Evolutionary conservation across 148 eudicot species (phyloP), one percentile per base, ranked within the genome.

Genomic region (Camellia lanceoleosa): DNA sequence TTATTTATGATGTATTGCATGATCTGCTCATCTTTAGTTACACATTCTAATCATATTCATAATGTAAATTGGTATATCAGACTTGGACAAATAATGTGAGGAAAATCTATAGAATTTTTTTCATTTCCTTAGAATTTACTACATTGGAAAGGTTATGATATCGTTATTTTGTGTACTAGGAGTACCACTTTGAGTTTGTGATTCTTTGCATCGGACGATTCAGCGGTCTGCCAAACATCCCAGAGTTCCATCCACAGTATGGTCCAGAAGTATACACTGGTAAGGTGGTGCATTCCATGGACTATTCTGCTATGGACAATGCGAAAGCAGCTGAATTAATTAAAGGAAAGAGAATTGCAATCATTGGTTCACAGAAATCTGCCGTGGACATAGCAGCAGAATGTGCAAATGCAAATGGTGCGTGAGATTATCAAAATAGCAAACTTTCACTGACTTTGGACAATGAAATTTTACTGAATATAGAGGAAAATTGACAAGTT

Each of bases 321-420:
- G 69, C 42, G 5, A 43, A 62, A 11, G 79, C 79, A 61, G 79
- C 79, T 0, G 11, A 46, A 46, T 11, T 76, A 0, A 46, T 76
- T 19, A 20, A 76, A 62, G 79, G 79, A 62, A 62, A 76, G 69
- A 44, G 79, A 20, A 23, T 76, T 63, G 42, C 79, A n/a, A 7
- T 76, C 42, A 46, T 76, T 19, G 79, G 79, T 44, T 44, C 79
- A 0, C 43, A n/a, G 20, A 76, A 76, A 76, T 76, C 70, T 62
- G 79, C 79, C 12, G 69, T 76, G 20, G 79, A 76, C 69, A 44
- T 76, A 76, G 7, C 79, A 43, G 41, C 43, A 46, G 79, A 76
- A 62, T 76, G 69, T 76, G 79, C 79, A 11, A 7, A 76, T 19
- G 69, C 79, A 11, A 76, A 76, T 23, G 79, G 79, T 76, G 47